phyloP scores from a whole-genome alignment of 2,329 filamentous ascomycete genomes.

The Diaporthe sp. region DNA sequence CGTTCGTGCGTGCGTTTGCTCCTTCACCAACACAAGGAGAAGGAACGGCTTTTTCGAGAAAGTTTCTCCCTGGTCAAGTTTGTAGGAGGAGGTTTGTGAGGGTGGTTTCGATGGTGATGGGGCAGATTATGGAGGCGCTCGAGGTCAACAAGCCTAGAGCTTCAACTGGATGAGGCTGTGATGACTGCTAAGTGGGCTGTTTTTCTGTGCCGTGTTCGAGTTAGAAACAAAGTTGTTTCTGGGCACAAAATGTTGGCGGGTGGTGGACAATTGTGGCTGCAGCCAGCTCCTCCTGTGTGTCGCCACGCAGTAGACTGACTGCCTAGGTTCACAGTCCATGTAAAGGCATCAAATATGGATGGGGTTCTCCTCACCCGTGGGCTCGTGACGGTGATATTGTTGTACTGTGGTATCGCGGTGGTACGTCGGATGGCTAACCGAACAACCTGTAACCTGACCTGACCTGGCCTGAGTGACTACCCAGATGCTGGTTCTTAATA shows the following conservation, averaged over 20 bases:
- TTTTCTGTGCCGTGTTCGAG: slow-evolving; percentile 7
- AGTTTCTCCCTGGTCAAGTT: not conserved
- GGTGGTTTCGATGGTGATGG: not conserved
- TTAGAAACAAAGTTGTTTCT: not conserved
- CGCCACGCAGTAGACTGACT: not conserved
- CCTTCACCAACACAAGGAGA: not conserved
- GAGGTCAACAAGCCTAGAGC: not conserved
- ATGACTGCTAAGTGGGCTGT: slow-evolving; percentile 3
- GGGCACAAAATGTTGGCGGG: not conserved
- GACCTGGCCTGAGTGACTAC: too few relatives aligned
- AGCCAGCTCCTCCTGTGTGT: not conserved
- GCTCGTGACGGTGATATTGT: not conserved
- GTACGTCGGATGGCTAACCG: slow-evolving; percentile 21
- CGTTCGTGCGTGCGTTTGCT: not conserved
- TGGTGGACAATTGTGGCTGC: not conserved
- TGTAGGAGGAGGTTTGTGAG: not conserved
- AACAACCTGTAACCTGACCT: slow-evolving; percentile 14
- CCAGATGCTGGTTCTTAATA: slow-evolving; percentile 7
- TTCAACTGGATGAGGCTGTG: not conserved
- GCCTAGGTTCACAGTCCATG: not conserved
- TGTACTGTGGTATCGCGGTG: not conserved
- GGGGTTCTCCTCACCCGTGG: slow-evolving; percentile 23
- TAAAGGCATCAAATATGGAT: not conserved
- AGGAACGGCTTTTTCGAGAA: not conserved
- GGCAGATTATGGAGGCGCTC: not conserved